These are phyloP conservation scores for Penicilliopsis zonata DNA, from an alignment of 495 filamentous ascomycete genomes.

Conservation along the genomic window DNA sequence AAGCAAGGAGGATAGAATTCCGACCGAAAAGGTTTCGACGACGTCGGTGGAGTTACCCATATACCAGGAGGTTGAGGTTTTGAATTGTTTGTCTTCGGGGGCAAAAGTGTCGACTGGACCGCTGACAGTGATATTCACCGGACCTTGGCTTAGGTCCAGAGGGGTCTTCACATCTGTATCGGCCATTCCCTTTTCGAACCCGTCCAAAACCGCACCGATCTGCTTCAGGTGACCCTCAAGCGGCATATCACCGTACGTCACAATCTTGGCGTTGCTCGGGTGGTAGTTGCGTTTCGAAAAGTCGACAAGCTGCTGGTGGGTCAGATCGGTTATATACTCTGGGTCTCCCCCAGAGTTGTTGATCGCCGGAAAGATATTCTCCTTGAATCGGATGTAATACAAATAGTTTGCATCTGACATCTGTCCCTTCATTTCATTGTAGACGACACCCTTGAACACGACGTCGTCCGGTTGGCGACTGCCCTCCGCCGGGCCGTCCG, in stretches of 20 bases:
- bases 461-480: slow-evolving; percentile 35
- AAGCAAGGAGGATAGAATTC: slow-evolving; percentile 68
- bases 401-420: slow-evolving; percentile 96
- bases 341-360: slow-evolving; percentile 96
- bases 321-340: slow-evolving; percentile 88
- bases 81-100: slow-evolving; percentile 74
- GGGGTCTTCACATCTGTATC: slow-evolving; percentile 67
- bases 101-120: slow-evolving; percentile 86
- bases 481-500: slow-evolving; percentile 22
- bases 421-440: slow-evolving; percentile 99
- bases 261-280: slow-evolving; percentile 87
- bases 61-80: slow-evolving; percentile 88
- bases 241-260: slow-evolving; percentile 93
- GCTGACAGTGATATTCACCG: slow-evolving; percentile 53
- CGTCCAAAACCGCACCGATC: slow-evolving; percentile 56
- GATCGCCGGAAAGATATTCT: slow-evolving; percentile 84
- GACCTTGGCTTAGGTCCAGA: slow-evolving; percentile 55
- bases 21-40: slow-evolving; percentile 74
- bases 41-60: slow-evolving; percentile 72
- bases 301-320: slow-evolving; percentile 68
- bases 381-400: slow-evolving; percentile 86
- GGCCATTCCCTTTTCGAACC: slow-evolving; percentile 54
- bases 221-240: slow-evolving; percentile 66
- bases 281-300: slow-evolving; percentile 92
- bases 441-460: slow-evolving; percentile 96